Evolutionary conservation across 2,329 filamentous ascomycete genomes (phyloP), one percentile per base, ranked within the genome.

Genomic region (Penicillium sp.): DNA sequence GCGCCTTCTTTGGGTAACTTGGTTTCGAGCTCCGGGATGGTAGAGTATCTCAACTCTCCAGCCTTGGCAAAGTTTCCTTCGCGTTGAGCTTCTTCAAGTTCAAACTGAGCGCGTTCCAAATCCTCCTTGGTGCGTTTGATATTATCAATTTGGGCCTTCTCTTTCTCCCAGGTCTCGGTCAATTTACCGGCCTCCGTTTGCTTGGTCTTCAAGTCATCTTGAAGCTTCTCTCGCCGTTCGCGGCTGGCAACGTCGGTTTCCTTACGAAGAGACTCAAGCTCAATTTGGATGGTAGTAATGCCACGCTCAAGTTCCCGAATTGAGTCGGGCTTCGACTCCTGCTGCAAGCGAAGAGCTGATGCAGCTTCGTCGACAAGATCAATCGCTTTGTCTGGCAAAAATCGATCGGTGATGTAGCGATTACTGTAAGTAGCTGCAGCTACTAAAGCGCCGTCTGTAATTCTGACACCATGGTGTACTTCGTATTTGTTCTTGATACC

Each of bases 401-500:
- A 97, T 2, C 94, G 88, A 69, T 97, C 93, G 14, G 92, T 97
- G 64, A 99, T 94, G 73, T 97, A 99, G 50, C 94, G 89, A 69
- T 97, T 97, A 60, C 90, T 94, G 70, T 95, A 89, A 0, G 90
- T 89, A 2, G 93, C 92, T 2, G 94, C 93, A 2, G 94, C 92
- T 14, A 99, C 93, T 11, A 97, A 78, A 7, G 94, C 92, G 2
- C 89, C 88, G 67, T 97, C 94, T 0, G 91, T 96, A 63, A 99
- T 97, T 52, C 92, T 84, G 0, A 97, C 93, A 75, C 94, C 93
- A 69, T 99, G 94, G 64, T 97, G 94, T 0, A 97, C 90, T 73
- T 97, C 94, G 68, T 99, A 99, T 63, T 92, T 90, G 69, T 97
- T 92, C 71, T 97, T 97, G 78, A 99, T 97, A 47, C 93, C 94